phyloP scores from a whole-genome alignment of 2,329 filamentous ascomycete species.

The Pezicula neosporulosa region DNA sequence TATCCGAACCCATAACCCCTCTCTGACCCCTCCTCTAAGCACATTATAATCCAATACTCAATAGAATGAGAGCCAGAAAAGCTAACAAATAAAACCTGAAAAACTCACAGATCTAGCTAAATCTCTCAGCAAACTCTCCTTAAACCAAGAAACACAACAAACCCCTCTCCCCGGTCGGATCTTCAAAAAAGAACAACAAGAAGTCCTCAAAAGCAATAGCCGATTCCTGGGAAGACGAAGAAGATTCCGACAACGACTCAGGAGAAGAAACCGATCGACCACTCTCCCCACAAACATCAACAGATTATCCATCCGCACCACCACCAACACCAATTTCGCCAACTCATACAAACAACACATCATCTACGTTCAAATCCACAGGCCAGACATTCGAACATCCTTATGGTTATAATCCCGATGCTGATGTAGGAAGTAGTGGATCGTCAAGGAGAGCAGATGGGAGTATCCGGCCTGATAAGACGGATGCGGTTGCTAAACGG shows the following conservation, averaged over 20 bases:
- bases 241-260: constrained; percentile 34
- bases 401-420: constrained; percentile 17
- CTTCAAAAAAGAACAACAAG: constrained; percentile 28
- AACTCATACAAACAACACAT: constrained; percentile 4
- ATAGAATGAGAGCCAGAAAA: neutral
- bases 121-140: constrained; percentile 20
- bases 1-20: neutral
- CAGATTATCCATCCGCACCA: constrained; percentile 46
- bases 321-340: constrained; percentile 66
- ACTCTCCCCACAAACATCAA: constrained; percentile 21
- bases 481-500: constrained; percentile 82
- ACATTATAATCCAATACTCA: neutral
- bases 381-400: constrained; percentile 15
- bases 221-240: constrained; percentile 77
- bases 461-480: constrained; percentile 68
- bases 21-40: neutral
- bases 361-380: too few relatives aligned
- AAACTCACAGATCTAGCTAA: constrained; percentile 17
- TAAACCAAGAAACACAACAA: constrained; percentile 20
- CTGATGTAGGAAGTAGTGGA: neutral
- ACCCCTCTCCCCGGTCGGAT: constrained; percentile 12
- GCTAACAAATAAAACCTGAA: too few relatives aligned
- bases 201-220: constrained; percentile 38
- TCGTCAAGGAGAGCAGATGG: too few relatives aligned
- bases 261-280: constrained; percentile 25